Base-by-base conservation (phyloP, 2,329 filamentous ascomycete species). In the Aureobasidium zeae region DNA sequence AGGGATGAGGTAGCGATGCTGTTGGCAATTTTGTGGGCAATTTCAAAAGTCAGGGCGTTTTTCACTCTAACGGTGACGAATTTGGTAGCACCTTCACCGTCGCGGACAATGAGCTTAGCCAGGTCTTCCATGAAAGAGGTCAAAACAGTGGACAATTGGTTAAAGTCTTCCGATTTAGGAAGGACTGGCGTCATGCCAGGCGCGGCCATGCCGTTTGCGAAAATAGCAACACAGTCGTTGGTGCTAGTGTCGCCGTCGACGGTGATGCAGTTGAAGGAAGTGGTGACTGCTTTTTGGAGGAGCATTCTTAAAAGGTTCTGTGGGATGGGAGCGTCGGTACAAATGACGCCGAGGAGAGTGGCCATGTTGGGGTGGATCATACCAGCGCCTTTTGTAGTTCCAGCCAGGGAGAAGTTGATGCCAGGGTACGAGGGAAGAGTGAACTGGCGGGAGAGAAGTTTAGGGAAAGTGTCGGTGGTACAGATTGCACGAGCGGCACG, bases 311-410 rank as follows among this genome's bases (percentile, higher is more conserved):
- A 76, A 8, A 82, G 73, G 1, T 65, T 59, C 3, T 83, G 71
- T 0, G 78, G 72, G 56, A 96, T 76, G 21, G 87, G 83, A 1
- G 83, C 89, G 55, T 98, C 91, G 11, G 91, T 98, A 57, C 86
- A 87, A 57, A 96, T 75, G 49, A 96, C 83, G 43, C 86, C 87
- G 25, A 98, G 78, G 24, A 96, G 76, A 1, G 91, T 98, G 21
- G 87, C 91, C 88, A 98, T 94, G 70, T 98, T 96, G 35, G 91
- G 91, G 60, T 95, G 88, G 62, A 98, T 94, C 91, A 98, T 98
- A 58, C 91, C 91, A 4, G 91, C 91, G 46, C 91, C 91, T 69
- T 98, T 98, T 57, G 89, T 94, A 78, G 94, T 93, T 54, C 91
- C 91, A 10, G 86, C 87, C 37, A 98, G 82, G 54, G 76, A 74